These are phyloP conservation scores for Fonsecaea monophora DNA, from an alignment of 2,329 filamentous ascomycete species.

Conservation along the genomic window DNA sequence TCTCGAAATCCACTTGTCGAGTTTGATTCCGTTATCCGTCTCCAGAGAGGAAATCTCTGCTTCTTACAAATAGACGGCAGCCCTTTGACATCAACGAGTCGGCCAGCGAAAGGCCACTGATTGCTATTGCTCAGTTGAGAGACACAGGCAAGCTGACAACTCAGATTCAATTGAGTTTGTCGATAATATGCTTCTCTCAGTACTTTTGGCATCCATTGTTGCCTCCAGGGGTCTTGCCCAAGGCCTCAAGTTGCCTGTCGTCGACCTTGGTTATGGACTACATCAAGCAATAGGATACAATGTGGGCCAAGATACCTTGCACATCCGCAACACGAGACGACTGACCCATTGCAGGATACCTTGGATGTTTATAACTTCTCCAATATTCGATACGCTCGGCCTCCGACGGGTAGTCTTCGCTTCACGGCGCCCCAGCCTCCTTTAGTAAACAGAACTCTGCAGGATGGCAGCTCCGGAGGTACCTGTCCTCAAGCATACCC, in stretches of 20 bases:
- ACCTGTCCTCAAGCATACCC: conserved; percentile 2
- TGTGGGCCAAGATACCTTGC: neutral
- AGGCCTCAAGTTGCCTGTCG: neutral
- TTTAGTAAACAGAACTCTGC: neutral
- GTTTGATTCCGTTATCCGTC: neutral
- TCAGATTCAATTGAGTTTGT: neutral
- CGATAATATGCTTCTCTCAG: neutral
- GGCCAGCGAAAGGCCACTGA: neutral
- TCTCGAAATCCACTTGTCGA: neutral
- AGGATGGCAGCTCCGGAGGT: neutral
- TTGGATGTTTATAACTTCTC: conserved; percentile 6
- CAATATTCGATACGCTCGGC: conserved; percentile 4
- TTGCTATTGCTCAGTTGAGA: neutral
- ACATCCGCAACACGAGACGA: neutral
- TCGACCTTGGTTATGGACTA: conserved; percentile 1
- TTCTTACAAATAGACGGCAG: conserved; percentile 3
- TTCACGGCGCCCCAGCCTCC: conserved; percentile 5
- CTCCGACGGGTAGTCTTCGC: conserved; percentile 4
- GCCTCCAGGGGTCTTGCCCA: neutral
- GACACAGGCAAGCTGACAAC: neutral
- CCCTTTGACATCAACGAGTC: neutral
- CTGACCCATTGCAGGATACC: neutral
- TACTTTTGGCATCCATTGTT: neutral
- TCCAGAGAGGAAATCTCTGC: conserved; percentile 1
- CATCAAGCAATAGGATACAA: conserved; percentile 4